A percentile compares a stretch with the other conserved stretches of the same genome.
These are phyloP conservation scores for Pythium monospermum DNA, from an alignment of 352 stramenopile species.

Conservation along the genomic window DNA sequence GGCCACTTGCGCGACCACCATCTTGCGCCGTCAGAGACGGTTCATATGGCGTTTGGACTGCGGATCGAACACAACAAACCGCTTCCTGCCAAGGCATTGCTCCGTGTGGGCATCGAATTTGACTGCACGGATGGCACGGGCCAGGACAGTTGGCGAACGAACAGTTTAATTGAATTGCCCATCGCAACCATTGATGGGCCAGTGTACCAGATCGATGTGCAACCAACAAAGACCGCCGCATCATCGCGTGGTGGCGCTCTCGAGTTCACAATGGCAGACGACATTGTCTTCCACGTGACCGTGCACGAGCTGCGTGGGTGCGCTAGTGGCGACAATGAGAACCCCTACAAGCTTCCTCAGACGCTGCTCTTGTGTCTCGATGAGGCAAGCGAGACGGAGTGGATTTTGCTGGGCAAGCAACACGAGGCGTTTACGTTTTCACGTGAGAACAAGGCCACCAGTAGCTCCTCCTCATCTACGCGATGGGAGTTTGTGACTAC, in stretches of 20 bases:
- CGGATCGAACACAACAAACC: neutral
- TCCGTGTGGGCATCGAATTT: conserved; percentile 17
- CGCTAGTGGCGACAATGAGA: conserved; percentile 7
- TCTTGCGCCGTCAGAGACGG: conserved; percentile 8
- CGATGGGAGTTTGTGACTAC: conserved; percentile 22
- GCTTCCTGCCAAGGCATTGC: neutral
- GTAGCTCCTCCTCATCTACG: too few relatives aligned
- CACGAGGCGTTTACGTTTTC: conserved; percentile 31
- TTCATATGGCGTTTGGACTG: conserved; percentile 21
- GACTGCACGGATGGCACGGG: neutral
- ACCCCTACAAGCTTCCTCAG: neutral
- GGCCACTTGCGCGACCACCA: conserved; percentile 8
- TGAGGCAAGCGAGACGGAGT: conserved; percentile 47
- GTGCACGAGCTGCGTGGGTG: conserved; percentile 28
- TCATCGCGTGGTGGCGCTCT: neutral
- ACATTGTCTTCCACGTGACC: conserved; percentile 42
- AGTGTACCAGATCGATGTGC: conserved; percentile 20
- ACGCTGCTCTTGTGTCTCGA: conserved; percentile 47
- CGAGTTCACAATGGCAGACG: conserved; percentile 21
- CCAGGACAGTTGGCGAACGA: conserved; percentile 3
- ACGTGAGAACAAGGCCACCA: neutral
- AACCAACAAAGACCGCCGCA: neutral
- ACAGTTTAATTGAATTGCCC: conserved; percentile 11
- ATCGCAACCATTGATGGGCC: conserved; percentile 8
- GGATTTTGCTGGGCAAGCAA: conserved; percentile 64